Evolutionary conservation across 805 yeast species (phyloP), one percentile per base, ranked within the genome.

Genomic region (Candida stauntonica): DNA sequence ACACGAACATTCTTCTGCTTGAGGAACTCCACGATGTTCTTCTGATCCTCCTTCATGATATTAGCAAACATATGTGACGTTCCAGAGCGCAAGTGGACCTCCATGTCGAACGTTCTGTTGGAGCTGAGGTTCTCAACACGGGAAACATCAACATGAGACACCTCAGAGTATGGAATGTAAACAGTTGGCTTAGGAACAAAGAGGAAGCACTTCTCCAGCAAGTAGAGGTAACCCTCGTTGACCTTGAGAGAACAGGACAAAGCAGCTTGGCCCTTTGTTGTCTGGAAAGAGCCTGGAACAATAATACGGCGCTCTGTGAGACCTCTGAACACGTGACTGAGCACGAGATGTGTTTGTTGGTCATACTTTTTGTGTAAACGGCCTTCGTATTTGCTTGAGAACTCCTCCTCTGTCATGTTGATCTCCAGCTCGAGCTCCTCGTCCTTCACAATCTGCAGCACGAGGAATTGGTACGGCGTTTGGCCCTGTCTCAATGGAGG

Each of bases 401-500:
- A 88, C 52, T 86, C 96, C 30, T 76, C 86, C 31, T 89, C 95
- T 28, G 80, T 79, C 16, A 93, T 61, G 57, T 93, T 89, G 52
- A 93, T 70, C 56, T 87, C 96, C 27, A 91, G 81, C 61, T 88
- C 96, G 34, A 86, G 75, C 57, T 86, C 95, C 62, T 93, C 99
- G 47, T 88, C 96, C 38, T 80, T 77, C 44, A 82, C 76, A 57
- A 93, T 86, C 65, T 93, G 99, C 60, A 91, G 64, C 12, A 88
- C 91, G 58, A 93, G 68, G 60, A 86, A 93, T 29, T 96, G 95
- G 56, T 93, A 91, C 44, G 96, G 77, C 0, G 99, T 93, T 66
- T 93, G 98, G 39, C 99, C 99, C 66, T 93, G 99, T 61, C 98
- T 80, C 48, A 93, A 69, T 2, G 99, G 99, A 18, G 99, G 99